These are phyloP conservation scores for Hordeum pubiflorum DNA, from an alignment of 202 grass and related monocot species.

Conservation along the genomic window DNA sequence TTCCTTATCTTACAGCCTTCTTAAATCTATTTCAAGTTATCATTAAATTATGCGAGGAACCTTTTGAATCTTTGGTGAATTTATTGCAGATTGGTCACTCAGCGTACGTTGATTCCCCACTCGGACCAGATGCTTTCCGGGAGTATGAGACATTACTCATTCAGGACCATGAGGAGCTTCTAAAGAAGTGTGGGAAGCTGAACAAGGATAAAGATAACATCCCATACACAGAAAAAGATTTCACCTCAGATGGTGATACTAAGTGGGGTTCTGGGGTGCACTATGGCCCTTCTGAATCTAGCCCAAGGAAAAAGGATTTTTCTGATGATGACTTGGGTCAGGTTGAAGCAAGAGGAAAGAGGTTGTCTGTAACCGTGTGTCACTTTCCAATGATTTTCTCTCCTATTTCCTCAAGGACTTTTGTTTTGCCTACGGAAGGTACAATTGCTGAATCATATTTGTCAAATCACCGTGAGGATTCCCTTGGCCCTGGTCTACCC, in stretches of 20 bases:
- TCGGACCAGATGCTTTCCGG: slow-evolving; percentile 89
- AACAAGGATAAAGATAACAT: slow-evolving; percentile 20
- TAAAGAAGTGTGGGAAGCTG: slow-evolving; percentile 48
- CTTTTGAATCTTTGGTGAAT: slow-evolving; percentile 20
- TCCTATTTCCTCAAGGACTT: slow-evolving; percentile 70
- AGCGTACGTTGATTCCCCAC: slow-evolving; percentile 67
- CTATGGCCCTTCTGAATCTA: slow-evolving; percentile 37
- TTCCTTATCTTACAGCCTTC: slow-evolving; percentile 1
- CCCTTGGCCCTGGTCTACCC: slow-evolving; percentile 68
- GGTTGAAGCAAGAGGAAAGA: slow-evolving; percentile 23
- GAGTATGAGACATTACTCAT: slow-evolving; percentile 78
- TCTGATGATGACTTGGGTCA: slow-evolving; percentile 35
- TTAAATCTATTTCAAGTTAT: slow-evolving; percentile 16
- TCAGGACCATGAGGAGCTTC: slow-evolving; percentile 87
- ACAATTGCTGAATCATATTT: slow-evolving; percentile 65
- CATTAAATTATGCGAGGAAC: not conserved
- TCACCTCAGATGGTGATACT: slow-evolving; percentile 34
- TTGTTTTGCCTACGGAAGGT: slow-evolving; percentile 80
- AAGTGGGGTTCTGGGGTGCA: slow-evolving; percentile 36
- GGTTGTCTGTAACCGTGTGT: slow-evolving; percentile 51
- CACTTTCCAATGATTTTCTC: slow-evolving; percentile 89
- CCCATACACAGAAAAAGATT: slow-evolving; percentile 16
- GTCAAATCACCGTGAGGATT: slow-evolving; percentile 63
- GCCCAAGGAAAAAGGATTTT: slow-evolving; percentile 25
- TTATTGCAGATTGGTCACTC: slow-evolving; percentile 72